Evolutionary conservation across 345 rosid genomes (phyloP).

Genomic region (Linum usitatissimum): DNA sequence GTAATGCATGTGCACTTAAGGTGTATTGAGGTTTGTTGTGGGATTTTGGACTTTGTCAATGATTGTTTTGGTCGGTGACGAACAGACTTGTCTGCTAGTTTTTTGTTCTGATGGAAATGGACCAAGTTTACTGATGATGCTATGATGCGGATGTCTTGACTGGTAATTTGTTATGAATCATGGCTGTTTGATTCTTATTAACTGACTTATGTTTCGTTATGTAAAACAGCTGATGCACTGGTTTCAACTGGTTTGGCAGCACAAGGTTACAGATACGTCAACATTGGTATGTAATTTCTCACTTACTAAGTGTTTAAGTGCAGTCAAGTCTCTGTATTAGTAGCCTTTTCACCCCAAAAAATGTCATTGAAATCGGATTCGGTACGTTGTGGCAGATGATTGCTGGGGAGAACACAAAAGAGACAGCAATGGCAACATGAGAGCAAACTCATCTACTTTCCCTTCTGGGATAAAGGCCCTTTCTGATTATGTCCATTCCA

Average conservation of each 20-base stretch:
- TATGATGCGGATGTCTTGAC: neutral
- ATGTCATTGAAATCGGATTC: neutral
- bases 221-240: conserved; percentile 17
- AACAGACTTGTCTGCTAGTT: neutral
- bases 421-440: conserved; percentile 16
- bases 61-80: too few relatives aligned
- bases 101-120: neutral
- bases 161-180: neutral
- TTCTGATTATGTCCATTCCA: conserved; percentile 22
- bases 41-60: too few relatives aligned
- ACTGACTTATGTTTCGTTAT: neutral
- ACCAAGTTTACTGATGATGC: neutral
- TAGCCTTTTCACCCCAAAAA: neutral
- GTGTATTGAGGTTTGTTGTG: too few relatives aligned
- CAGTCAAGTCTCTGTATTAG: neutral
- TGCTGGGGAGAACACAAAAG: conserved; percentile 20
- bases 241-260: conserved; percentile 21
- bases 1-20: neutral
- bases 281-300: conserved; percentile 9
- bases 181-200: neutral
- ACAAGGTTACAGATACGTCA: conserved; percentile 20
- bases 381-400: conserved; percentile 12
- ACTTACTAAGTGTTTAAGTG: neutral
- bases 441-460: conserved; percentile 15
- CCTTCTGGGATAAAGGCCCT: conserved; percentile 24